phyloP scores from a whole-genome alignment of 805 yeast species.

The Metschnikowia sp. region DNA sequence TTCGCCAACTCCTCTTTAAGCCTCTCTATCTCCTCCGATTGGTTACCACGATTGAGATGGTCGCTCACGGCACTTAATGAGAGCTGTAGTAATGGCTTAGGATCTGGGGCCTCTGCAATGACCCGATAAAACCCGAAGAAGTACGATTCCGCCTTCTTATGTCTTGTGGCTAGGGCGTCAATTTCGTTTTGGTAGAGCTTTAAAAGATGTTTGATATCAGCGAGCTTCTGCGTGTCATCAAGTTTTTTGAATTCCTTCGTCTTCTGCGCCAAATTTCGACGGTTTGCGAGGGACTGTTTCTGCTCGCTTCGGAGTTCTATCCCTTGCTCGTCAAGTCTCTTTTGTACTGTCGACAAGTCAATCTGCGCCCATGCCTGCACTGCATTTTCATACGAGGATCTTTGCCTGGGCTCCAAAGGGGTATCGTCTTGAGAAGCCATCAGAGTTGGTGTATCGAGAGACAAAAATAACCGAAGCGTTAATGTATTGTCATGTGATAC shows the following conservation, averaged over 20 bases:
- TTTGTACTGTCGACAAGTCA: conserved; percentile 67
- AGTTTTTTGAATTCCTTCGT: conserved; percentile 86
- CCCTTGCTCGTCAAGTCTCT: conserved; percentile 70
- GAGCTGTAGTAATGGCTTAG: conserved; percentile 72
- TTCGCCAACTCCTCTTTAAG: conserved; percentile 58
- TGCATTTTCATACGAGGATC: conserved; percentile 35
- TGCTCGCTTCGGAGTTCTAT: conserved; percentile 69
- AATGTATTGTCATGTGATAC: too few relatives aligned
- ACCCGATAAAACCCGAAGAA: conserved; percentile 73
- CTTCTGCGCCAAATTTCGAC: conserved; percentile 74
- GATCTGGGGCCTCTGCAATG: conserved; percentile 91
- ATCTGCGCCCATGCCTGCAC: conserved; percentile 73
- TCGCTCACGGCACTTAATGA: conserved; percentile 62
- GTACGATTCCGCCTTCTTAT: conserved; percentile 67
- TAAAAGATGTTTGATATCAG: conserved; percentile 62
- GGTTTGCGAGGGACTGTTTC: conserved; percentile 57
- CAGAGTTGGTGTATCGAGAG: too few relatives aligned
- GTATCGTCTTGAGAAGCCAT: background rate
- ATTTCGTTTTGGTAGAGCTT: conserved; percentile 84
- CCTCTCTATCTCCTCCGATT: conserved; percentile 47
- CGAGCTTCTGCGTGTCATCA: conserved; percentile 61
- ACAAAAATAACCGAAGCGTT: too few relatives aligned
- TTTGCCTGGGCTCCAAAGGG: conserved; percentile 2
- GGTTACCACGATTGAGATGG: conserved; percentile 47
- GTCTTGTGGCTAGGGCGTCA: conserved; percentile 74